Evolutionary conservation across 2,329 filamentous ascomycete species (phyloP), one percentile per base, ranked within the genome.

Genomic region (Aureobasidium subglaciale): DNA sequence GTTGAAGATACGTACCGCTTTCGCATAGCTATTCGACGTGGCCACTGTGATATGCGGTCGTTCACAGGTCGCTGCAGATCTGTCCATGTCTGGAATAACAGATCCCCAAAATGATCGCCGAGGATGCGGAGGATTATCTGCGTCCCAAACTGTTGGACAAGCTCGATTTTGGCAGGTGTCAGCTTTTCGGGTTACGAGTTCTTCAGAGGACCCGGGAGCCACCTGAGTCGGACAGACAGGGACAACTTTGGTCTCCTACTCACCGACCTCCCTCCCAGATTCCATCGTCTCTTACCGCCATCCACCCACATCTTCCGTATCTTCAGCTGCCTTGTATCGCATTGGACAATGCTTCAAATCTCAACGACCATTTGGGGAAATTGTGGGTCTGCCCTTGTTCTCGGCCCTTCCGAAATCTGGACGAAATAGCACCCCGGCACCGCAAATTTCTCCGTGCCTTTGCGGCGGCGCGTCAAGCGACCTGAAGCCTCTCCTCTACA

Each of bases 111-210:
- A 30, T 30, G 34, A 40, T 40, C 48, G 24, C 9, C 48, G n/a
- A 18, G 11, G 16, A 27, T 41, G 37, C 27, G 37, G 27, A 42
- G 49, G 49, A 42, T 38, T 41, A 11, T 20, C 49, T 53, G 20
- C 18, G 42, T 24, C 18, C 37, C 37, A 20, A 42, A 37, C 37
- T 7, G 18, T 37, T 42, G 49, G 49, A n/a, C 37, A 34, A 20
- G 18, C 10, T 34, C 22, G 18, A 25, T 25, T 53, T 34, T 53
- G 49, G 49, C 49, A 42, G 37, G 37, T 53, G 49, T 53, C 49
- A 53, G 7, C 4, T 18, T 25, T n/a, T 29, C 24, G 16, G 40
- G 48, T 52, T 35, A 41, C 24, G 8, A 38, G 13, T 48, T 24
- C 11, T 24, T 10, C 30, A n/a, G 18, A 16, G 35, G 27, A 48